Conservation (phyloP, 495 filamentous ascomycete species). For the Penicillium arizonense region DNA sequence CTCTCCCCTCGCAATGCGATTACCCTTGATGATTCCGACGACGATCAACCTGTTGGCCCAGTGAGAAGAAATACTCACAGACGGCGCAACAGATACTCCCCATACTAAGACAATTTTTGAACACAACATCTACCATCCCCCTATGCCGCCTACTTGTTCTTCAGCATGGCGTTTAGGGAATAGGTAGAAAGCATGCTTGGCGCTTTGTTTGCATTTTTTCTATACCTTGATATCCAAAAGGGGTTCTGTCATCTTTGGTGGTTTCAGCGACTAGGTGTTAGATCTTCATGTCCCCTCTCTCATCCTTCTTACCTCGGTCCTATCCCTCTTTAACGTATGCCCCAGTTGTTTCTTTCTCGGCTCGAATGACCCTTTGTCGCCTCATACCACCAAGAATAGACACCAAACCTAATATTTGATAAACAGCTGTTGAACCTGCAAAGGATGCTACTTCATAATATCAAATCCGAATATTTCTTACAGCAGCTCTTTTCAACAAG, state of each 20-base stretch:
- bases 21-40: constrained; percentile 28
- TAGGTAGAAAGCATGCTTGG: background rate
- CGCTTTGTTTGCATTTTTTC: background rate
- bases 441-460: no score
- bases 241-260: background rate
- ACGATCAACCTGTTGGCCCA: constrained; percentile 26
- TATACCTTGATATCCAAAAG: background rate
- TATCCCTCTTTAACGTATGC: no score
- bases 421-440: no score
- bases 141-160: background rate
- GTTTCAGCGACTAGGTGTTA: no score
- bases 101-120: constrained; percentile 16
- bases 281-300: background rate
- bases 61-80: constrained; percentile 21
- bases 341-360: no score
- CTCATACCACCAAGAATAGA: no score
- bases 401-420: no score
- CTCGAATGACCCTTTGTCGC: no score
- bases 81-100: constrained; percentile 19
- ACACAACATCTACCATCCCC: background rate
- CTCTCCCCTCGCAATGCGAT: constrained; percentile 14
- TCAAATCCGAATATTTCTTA: no score
- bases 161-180: constrained; percentile 6
- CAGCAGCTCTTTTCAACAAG: no score
- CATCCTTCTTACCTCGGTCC: background rate